phyloP scores from a whole-genome alignment of 108 stramenopile species.

The Discostella stelligeroides region DNA sequence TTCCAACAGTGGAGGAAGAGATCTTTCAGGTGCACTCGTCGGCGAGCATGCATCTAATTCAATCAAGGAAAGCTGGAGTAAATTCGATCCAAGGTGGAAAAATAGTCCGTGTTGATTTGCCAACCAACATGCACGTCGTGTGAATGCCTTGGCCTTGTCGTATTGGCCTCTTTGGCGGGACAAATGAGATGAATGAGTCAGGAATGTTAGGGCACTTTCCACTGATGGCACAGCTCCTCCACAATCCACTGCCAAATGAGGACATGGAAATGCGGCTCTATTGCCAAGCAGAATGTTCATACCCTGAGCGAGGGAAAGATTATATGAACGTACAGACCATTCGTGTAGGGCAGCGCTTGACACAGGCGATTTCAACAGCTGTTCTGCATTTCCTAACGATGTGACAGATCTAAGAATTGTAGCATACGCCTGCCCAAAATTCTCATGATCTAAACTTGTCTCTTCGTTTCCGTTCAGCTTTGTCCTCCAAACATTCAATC shows the following conservation, averaged over 20 bases:
- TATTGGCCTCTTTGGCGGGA: slow-evolving; percentile 25
- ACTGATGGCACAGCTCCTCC: slow-evolving; percentile 17
- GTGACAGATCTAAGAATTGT: not conserved
- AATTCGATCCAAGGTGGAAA: slow-evolving; percentile 49
- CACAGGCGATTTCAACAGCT: not conserved
- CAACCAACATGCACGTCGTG: slow-evolving; percentile 34
- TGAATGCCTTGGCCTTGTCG: slow-evolving; percentile 21
- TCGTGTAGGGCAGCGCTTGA: slow-evolving; percentile 40
- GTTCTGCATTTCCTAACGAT: slow-evolving; percentile 1
- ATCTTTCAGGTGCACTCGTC: slow-evolving; percentile 33
- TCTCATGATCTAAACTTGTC: not conserved
- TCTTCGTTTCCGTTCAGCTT: not conserved
- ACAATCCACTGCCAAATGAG: not conserved
- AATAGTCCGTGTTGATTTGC: slow-evolving; percentile 41
- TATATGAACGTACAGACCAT: slow-evolving; percentile 43
- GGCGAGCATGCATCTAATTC: slow-evolving; percentile 52
- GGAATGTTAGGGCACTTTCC: slow-evolving; percentile 24
- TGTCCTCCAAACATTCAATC: slow-evolving; percentile 26
- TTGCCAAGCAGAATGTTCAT: slow-evolving; percentile 35
- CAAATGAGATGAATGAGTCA: slow-evolving; percentile 33
- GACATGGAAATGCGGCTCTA: slow-evolving; percentile 35
- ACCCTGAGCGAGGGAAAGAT: slow-evolving; percentile 29
- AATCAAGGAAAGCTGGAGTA: slow-evolving; percentile 61
- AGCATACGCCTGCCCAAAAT: slow-evolving; percentile 8
- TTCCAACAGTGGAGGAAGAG: slow-evolving; percentile 65